Percentiles rank a stretch among this genome's conserved stretches.
These are phyloP conservation scores for Colletotrichum agaves DNA, from an alignment of 2,329 filamentous ascomycete species.

Conservation along the genomic window DNA sequence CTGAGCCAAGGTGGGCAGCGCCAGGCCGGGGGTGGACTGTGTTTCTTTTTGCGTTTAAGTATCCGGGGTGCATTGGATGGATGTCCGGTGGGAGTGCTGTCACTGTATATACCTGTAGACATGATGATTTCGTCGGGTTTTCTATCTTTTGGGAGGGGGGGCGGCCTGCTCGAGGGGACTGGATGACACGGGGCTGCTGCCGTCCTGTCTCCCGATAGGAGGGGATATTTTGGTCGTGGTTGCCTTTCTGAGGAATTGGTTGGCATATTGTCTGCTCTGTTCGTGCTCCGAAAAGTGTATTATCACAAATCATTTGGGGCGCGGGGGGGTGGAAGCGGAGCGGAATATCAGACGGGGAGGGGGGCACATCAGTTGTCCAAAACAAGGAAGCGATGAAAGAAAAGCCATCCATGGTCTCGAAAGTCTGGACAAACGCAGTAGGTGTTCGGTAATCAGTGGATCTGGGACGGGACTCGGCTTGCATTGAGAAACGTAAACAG, in stretches of 20 bases:
- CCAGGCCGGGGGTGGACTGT: not conserved
- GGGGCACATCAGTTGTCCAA: not conserved
- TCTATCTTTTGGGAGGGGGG: not conserved
- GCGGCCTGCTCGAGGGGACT: not conserved
- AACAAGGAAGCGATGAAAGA: constrained; percentile 3
- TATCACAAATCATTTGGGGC: constrained; percentile 4
- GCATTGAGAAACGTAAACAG: not conserved
- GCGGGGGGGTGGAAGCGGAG: too few species aligned
- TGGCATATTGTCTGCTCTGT: not conserved
- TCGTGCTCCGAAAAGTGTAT: constrained; percentile 7
- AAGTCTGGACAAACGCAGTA: not conserved
- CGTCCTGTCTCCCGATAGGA: not conserved
- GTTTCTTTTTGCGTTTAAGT: not conserved
- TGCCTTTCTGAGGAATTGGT: not conserved
- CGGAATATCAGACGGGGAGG: not conserved
- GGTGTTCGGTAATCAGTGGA: not conserved
- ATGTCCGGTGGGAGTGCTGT: not conserved
- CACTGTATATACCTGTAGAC: not conserved
- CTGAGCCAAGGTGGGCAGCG: not conserved
- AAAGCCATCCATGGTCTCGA: not conserved
- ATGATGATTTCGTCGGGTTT: not conserved
- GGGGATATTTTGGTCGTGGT: not conserved
- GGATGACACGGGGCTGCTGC: not conserved
- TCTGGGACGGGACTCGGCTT: not conserved
- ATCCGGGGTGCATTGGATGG: constrained; percentile 15